phyloP scores from a whole-genome alignment of 495 filamentous ascomycete genomes.

The Trichocladium uniseriatum region DNA sequence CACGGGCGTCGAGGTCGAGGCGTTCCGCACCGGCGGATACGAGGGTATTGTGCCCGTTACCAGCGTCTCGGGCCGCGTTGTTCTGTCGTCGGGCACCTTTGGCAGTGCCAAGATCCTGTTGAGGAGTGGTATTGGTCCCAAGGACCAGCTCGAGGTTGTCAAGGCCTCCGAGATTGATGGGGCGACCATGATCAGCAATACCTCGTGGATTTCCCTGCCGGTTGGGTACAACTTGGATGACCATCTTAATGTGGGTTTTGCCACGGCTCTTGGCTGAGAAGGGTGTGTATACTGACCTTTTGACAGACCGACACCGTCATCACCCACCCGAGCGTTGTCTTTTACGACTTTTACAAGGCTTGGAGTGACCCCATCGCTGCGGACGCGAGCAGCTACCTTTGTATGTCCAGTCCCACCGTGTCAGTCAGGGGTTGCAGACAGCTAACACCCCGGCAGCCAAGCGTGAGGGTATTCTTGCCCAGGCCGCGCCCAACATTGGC shows the following conservation, averaged over 20 bases:
- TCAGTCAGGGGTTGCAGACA: too few relatives aligned
- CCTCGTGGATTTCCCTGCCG: conserved; percentile 60
- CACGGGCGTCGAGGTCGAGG: conserved; percentile 59
- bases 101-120: conserved; percentile 63
- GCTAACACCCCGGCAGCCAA: too few relatives aligned
- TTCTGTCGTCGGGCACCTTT: conserved; percentile 62
- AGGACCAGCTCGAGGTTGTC: conserved; percentile 51
- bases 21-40: conserved; percentile 45
- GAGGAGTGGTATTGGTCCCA: conserved; percentile 52
- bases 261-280: too few relatives aligned
- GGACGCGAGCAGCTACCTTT: conserved; percentile 31
- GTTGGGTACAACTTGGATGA: conserved; percentile 68
- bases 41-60: conserved; percentile 52
- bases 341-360: conserved; percentile 59
- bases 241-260: conserved; percentile 64
- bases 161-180: conserved; percentile 43
- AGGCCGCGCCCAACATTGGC: conserved; percentile 60
- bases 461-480: conserved; percentile 55
- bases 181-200: conserved; percentile 41
- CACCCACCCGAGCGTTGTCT: conserved; percentile 47
- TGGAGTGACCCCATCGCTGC: conserved; percentile 36
- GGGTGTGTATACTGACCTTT: too few relatives aligned
- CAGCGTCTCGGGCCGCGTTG: conserved; percentile 50
- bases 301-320: conserved; percentile 61
- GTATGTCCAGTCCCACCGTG: too few relatives aligned